Conservation (phyloP, 2,329 filamentous ascomycete species). For the Clarireedia paspali region DNA sequence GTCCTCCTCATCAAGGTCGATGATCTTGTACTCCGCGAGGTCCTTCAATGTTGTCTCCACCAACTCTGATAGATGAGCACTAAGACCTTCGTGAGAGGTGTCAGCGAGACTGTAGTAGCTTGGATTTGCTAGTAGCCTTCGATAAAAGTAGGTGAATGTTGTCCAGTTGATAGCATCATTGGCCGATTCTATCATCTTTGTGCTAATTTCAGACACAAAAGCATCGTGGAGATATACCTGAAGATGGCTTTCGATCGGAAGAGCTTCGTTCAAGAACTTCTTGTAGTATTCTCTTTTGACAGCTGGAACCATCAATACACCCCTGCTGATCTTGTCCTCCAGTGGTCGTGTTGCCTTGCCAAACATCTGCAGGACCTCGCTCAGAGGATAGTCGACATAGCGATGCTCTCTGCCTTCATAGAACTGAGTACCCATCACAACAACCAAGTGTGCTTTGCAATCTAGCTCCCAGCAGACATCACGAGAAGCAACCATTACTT, state of each 20-base stretch:
- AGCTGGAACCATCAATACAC: slow-evolving; percentile 92
- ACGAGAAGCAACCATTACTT: slow-evolving; percentile 65
- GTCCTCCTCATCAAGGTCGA: slow-evolving; percentile 91
- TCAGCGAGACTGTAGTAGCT: slow-evolving; percentile 91
- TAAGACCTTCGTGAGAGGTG: slow-evolving; percentile 87
- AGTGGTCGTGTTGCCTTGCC: slow-evolving; percentile 79
- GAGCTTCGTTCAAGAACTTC: slow-evolving; percentile 93
- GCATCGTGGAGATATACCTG: slow-evolving; percentile 89
- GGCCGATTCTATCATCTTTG: slow-evolving; percentile 87
- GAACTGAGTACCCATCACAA: slow-evolving; percentile 97
- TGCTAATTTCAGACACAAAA: slow-evolving; percentile 95
- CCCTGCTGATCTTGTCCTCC: slow-evolving; percentile 73
- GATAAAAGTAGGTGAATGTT: slow-evolving; percentile 97
- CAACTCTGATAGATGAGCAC: slow-evolving; percentile 85
- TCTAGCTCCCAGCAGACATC: slow-evolving; percentile 97
- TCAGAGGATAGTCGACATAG: slow-evolving; percentile 92
- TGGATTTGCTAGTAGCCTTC: slow-evolving; percentile 86
- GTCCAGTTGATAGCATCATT: slow-evolving; percentile 98
- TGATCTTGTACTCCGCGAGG: slow-evolving; percentile 84
- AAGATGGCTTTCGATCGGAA: slow-evolving; percentile 91
- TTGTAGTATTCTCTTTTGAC: slow-evolving; percentile 98
- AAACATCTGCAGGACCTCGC: slow-evolving; percentile 95
- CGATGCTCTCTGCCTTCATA: slow-evolving; percentile 95
- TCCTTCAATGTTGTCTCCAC: slow-evolving; percentile 91
- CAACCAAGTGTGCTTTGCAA: slow-evolving; percentile 77